phyloP scores from a whole-genome alignment of 805 yeast genomes.

The Ogataea nitratoaversa region DNA sequence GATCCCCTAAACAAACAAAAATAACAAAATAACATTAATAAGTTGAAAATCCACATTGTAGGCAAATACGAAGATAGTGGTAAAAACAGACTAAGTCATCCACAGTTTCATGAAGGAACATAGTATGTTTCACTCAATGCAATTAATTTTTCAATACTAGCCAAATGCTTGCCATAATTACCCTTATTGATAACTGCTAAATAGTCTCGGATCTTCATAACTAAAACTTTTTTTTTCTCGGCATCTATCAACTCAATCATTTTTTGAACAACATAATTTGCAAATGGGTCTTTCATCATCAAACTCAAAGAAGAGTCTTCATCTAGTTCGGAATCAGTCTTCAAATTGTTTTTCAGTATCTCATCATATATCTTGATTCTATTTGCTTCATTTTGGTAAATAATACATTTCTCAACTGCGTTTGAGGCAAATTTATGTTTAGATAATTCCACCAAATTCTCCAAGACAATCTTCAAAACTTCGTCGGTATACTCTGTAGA shows the following conservation, averaged over 20 bases:
- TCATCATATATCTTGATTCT: conserved; percentile 59
- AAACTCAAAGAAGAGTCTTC: conserved; percentile 71
- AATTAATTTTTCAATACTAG: conserved; percentile 72
- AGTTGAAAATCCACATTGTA: no score
- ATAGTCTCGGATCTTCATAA: conserved; percentile 73
- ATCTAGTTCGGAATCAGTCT: conserved; percentile 40
- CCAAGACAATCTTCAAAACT: conserved; percentile 65
- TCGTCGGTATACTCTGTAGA: conserved; percentile 47
- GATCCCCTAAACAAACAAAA: no score
- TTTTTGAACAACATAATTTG: conserved; percentile 95
- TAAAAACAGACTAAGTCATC: background rate
- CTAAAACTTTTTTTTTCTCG: conserved; percentile 63
- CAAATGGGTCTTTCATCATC: conserved; percentile 98
- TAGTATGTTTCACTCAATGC: conserved; percentile 45
- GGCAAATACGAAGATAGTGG: no score
- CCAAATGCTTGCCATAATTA: conserved; percentile 76
- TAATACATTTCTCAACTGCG: conserved; percentile 91
- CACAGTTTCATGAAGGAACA: conserved; percentile 1
- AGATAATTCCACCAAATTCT: conserved; percentile 65
- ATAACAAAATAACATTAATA: no score
- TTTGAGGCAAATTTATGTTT: conserved; percentile 96
- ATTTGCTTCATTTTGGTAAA: conserved; percentile 63
- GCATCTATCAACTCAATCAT: conserved; percentile 78
- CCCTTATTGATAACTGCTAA: conserved; percentile 67
- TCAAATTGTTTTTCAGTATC: conserved; percentile 52